Base-by-base conservation (phyloP, 768 basidiomycete genomes). In the Gymnopilus junonius region DNA sequence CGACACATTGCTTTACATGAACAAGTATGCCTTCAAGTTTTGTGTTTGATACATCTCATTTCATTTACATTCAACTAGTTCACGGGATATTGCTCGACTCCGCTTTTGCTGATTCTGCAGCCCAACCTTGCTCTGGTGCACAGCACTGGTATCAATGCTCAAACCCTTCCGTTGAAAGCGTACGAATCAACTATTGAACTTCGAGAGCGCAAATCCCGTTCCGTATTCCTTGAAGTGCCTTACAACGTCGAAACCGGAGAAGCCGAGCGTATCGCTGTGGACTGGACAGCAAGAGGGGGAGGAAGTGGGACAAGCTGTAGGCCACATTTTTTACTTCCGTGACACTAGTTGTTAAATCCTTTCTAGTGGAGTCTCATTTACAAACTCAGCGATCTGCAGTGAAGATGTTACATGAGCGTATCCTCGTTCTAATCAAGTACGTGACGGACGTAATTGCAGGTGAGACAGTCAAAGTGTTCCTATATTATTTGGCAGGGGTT, bases 211-310 rank as follows among this genome's bases (percentile, higher is more conserved):
- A 88, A 82, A 71, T 87, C 90, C 55, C 87, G 90, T 57, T 86
- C 88, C 1, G 89, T 91, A 11, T 97, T 93, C 69, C 87, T 97
- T 46, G 91, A 94, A 70, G 93, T 90, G 1, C 80, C 90, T 3
- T 99, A 90, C 77, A 90, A 86, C 54, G 91, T 99, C 17, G 97
- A 98, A 76, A 98, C 97, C 0, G 97, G 97, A 34, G 97, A 99
- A 77, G 97, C 97, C 15, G 97, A 99, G 74, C 89, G 97, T 39
- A 98, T 99, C 65, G 97, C 97, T 6, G 97, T 99, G 0, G 97
- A 99, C 74, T 97, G 94, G 85, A 93, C 93, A 2, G 92, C 93
- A 25, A 87, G 89, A 73, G 92, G 93, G 8, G 93, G 94, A 51
- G 92, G 87, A 29, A 91, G 88, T 65, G 91, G 89, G 43, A 92